Base-by-base conservation (phyloP, 129 eudicot species). In the Scalesia atractyloides region DNA sequence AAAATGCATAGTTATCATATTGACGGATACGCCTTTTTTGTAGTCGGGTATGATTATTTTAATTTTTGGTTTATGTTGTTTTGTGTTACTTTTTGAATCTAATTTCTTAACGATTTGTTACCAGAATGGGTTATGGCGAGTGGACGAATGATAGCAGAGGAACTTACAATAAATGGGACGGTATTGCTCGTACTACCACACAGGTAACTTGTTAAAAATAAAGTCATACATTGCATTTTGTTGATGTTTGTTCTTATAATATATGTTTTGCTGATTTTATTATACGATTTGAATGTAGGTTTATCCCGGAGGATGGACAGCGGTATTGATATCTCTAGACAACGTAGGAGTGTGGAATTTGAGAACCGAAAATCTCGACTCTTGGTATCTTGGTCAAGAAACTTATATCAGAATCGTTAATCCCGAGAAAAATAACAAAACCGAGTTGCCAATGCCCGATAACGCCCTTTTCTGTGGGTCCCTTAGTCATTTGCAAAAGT, bases 381-480 rank as follows among this genome's bases (percentile, higher is more conserved):
- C 97, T 2, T 91, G 97, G 97, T 91, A 86, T 66, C 97, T 91
- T 15, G 97, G 97, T 26, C 96, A 91, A 80, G 97, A 91, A 82
- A 91, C 97, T 2, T 91, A 91, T 50, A 80, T 91, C 47, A 83
- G 87, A 76, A 88, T 91, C 36, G 86, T 88, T 24, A 91, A 91
- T 72, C 91, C 93, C 3, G 97, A 86, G 81, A 64, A 74, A 19
- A 83, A 85, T 41, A 88, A 86, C 91, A 88, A 88, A 74, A 91
- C 96, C 1, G 97, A 91, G 83, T 70, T 88, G 59, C 86, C 97
- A 15, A 80, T 76, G 64, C 97, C 97, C 0, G 93, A 88, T 5
- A 91, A 91, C 66, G 93, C 88, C 15, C 89, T 91, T 44, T 91
- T 69, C 80, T 91, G 97, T 62, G 97, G 97, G 17, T 78, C 87